Evolutionary conservation across 2,329 filamentous ascomycete species (phyloP).

Genomic region (Fusarium agapanthi): DNA sequence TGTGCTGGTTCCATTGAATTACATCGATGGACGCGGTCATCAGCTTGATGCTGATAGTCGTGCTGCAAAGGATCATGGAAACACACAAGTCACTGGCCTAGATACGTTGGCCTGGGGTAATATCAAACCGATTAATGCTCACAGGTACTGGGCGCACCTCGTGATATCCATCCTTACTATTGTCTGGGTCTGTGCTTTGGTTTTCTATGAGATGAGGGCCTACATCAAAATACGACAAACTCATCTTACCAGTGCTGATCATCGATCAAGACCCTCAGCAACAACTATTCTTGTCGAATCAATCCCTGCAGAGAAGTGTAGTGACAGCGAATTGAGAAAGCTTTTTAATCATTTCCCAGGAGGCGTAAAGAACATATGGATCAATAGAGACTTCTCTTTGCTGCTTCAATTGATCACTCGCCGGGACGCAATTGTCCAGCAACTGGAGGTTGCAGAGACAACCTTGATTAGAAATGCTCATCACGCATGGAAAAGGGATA

Average conservation of each 20-base stretch:
- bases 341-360: slow-evolving; percentile 96
- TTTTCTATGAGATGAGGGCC: slow-evolving; percentile 84
- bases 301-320: slow-evolving; percentile 91
- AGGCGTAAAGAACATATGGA: slow-evolving; percentile 94
- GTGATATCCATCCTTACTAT: slow-evolving; percentile 81
- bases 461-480: slow-evolving; percentile 70
- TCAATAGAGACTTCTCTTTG: slow-evolving; percentile 87
- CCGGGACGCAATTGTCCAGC: slow-evolving; percentile 73
- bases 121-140: slow-evolving; percentile 68
- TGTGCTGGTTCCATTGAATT: slow-evolving; percentile 86
- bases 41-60: slow-evolving; percentile 53
- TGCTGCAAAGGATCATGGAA: slow-evolving; percentile 35
- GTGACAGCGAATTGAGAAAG: slow-evolving; percentile 78
- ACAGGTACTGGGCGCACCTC: slow-evolving; percentile 87
- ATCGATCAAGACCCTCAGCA: slow-evolving; percentile 89
- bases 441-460: slow-evolving; percentile 84
- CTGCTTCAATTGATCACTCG: slow-evolving; percentile 84
- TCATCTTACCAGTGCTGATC: slow-evolving; percentile 92
- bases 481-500: not conserved
- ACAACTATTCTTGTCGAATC: slow-evolving; percentile 93
- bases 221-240: slow-evolving; percentile 95
- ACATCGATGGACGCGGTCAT: slow-evolving; percentile 72
- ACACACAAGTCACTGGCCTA: slow-evolving; percentile 63
- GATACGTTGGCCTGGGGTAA: slow-evolving; percentile 91
- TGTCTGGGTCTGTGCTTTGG: slow-evolving; percentile 84